Conservation (phyloP, 352 stramenopile genomes). For the Phytophthora megakarya region DNA sequence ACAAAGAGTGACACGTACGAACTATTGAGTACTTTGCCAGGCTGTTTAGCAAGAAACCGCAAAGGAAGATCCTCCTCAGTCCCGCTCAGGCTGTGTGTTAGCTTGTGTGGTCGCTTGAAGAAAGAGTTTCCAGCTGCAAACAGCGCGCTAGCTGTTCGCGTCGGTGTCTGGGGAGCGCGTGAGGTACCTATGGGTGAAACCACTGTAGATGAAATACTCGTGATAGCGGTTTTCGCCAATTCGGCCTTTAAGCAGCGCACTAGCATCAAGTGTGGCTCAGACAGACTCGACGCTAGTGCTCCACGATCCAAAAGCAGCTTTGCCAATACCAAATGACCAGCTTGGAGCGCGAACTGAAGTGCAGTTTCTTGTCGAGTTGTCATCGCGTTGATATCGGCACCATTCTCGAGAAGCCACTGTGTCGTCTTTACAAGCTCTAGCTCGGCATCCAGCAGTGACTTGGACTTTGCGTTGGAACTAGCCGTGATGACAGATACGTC, state of each 20-base stretch:
- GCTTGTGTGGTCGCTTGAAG: slow-evolving; percentile 28
- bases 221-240: slow-evolving; percentile 64
- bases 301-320: slow-evolving; percentile 65
- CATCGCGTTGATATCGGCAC: slow-evolving; percentile 61
- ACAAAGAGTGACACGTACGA: slow-evolving; percentile 86
- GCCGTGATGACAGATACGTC: slow-evolving; percentile 24
- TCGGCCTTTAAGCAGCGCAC: slow-evolving; percentile 59
- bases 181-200: slow-evolving; percentile 15
- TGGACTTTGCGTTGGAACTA: slow-evolving; percentile 28
- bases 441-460: slow-evolving; percentile 48
- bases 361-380: slow-evolving; percentile 55
- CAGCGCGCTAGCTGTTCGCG: slow-evolving; percentile 11
- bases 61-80: slow-evolving; percentile 47
- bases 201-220: slow-evolving; percentile 52
- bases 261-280: slow-evolving; percentile 42
- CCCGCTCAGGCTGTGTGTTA: slow-evolving; percentile 20
- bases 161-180: slow-evolving; percentile 3
- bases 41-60: slow-evolving; percentile 78
- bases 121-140: slow-evolving; percentile 25
- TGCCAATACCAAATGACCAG: slow-evolving; percentile 51
- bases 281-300: slow-evolving; percentile 51
- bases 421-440: slow-evolving; percentile 62
- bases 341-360: slow-evolving; percentile 61
- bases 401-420: slow-evolving; percentile 80
- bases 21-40: slow-evolving; percentile 72